phyloP scores from a whole-genome alignment of 1,139 yeast species.

The Diutina neorugosa region DNA sequence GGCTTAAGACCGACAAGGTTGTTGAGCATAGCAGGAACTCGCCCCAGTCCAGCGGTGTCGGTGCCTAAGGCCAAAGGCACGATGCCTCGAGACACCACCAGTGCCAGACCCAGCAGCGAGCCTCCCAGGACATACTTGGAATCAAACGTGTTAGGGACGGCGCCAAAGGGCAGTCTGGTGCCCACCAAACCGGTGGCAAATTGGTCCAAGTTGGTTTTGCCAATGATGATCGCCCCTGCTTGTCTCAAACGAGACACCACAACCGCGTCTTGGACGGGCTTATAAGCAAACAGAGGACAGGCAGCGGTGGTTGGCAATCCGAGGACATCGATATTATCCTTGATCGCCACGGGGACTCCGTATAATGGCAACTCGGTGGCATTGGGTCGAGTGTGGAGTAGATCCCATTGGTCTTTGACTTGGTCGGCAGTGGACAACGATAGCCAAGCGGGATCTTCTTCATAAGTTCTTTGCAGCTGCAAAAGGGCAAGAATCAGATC shows the following conservation, averaged over 20 bases:
- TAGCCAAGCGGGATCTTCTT: conserved; percentile 83
- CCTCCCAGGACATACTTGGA: conserved; percentile 82
- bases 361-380: conserved; percentile 47
- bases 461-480: conserved; percentile 25
- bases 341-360: conserved; percentile 91
- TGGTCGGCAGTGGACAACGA: conserved; percentile 52
- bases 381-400: conserved; percentile 49
- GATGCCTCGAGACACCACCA: conserved; percentile 76
- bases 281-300: conserved; percentile 70
- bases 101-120: conserved; percentile 91
- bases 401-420: conserved; percentile 66
- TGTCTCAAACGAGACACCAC: conserved; percentile 57
- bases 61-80: conserved; percentile 88
- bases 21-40: conserved; percentile 96
- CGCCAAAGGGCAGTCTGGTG: conserved; percentile 86
- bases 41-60: conserved; percentile 97
- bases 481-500: conserved; percentile 36
- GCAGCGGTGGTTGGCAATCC: conserved; percentile 88
- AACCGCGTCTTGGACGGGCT: conserved; percentile 60
- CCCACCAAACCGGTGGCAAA: conserved; percentile 97
- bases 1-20: conserved; percentile 89
- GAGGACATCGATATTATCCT: conserved; percentile 85
- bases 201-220: conserved; percentile 90
- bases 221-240: conserved; percentile 84
- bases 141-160: conserved; percentile 68